These are phyloP conservation scores for Aspergillus mulundensis DNA, from an alignment of 495 filamentous ascomycete genomes.

Conservation along the genomic window DNA sequence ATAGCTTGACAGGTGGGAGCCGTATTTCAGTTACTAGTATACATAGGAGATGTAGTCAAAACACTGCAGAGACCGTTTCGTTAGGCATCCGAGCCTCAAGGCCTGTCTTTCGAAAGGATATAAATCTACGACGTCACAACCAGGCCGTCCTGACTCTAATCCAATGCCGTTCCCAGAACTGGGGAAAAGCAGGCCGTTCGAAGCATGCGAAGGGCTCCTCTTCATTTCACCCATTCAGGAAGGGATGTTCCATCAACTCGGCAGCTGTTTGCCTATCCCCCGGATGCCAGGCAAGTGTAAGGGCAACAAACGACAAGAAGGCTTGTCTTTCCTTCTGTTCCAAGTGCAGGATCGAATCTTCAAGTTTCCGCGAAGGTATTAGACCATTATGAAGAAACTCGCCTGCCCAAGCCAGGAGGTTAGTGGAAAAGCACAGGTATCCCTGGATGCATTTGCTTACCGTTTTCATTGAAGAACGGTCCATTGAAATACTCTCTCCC, in stretches of 20 bases:
- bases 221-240: background rate
- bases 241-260: conserved; percentile 3
- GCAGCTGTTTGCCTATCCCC: background rate
- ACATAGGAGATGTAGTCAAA: no score
- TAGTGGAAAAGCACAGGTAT: background rate
- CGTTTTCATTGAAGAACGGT: conserved; percentile 20
- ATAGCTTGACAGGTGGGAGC: no score
- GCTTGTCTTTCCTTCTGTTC: background rate
- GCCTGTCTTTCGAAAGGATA: no score
- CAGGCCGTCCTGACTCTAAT: no score
- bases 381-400: conserved; percentile 3
- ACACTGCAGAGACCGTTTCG: no score
- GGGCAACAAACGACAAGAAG: background rate
- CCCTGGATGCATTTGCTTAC: conserved; percentile 2
- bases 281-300: background rate
- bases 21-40: no score
- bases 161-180: background rate
- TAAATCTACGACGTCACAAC: no score
- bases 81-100: no score
- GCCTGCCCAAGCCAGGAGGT: background rate
- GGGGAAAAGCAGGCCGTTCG: background rate
- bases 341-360: background rate
- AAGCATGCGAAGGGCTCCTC: background rate
- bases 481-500: conserved; percentile 19
- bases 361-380: conserved; percentile 1